Percentiles rank a stretch among this genome's conserved stretches.
Evolutionary conservation across 2,329 filamentous ascomycete genomes (phyloP).

Genomic region (Monilinia vaccinii-corymbosi): DNA sequence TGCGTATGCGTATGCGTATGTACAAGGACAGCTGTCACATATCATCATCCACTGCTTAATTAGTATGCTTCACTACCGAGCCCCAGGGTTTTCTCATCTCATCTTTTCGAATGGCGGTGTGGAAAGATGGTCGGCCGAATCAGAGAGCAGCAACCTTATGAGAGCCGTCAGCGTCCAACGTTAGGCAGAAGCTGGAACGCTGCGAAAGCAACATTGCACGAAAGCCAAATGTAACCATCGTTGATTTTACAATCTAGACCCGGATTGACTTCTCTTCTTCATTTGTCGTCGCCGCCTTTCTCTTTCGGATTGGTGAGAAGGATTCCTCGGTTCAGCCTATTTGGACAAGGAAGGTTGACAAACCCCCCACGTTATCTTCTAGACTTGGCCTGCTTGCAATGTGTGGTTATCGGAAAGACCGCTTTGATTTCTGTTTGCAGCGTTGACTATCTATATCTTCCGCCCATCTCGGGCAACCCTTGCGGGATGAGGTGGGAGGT

Average conservation of each 20-base stretch:
- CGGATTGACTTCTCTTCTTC: background rate
- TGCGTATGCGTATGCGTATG: background rate
- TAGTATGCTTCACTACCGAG: background rate
- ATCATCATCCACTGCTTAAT: background rate
- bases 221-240: background rate
- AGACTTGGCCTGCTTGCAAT: constrained; percentile 2
- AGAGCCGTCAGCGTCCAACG: constrained; percentile 7
- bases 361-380: constrained; percentile 6
- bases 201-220: constrained; percentile 9
- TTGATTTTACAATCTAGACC: constrained; percentile 1
- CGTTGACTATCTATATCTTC: constrained; percentile 5
- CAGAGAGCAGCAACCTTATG: background rate
- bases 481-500: constrained; percentile 12
- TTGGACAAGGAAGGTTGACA: background rate
- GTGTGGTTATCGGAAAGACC: background rate
- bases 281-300: constrained; percentile 2
- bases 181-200: constrained; percentile 6
- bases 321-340: background rate
- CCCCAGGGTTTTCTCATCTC: background rate
- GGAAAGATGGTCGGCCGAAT: background rate
- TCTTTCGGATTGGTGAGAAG: background rate
- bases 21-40: constrained; percentile 1
- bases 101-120: constrained; percentile 9
- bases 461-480: background rate
- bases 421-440: constrained; percentile 6